Conservation (phyloP, 2,329 filamentous ascomycete genomes). For the Neofusicoccum kwambonambiense region DNA sequence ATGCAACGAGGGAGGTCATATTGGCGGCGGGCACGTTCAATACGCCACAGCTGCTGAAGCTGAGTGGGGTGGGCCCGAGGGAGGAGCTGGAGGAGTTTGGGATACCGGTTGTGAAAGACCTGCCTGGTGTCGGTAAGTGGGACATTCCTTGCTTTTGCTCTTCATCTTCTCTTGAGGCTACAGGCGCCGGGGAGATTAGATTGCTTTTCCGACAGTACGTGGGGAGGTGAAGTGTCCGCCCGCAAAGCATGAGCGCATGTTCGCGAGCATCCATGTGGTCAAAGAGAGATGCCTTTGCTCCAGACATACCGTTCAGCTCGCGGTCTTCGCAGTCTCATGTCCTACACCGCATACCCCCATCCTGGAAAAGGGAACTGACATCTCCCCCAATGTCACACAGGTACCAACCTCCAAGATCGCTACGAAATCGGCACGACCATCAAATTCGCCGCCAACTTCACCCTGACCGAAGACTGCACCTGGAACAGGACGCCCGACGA, state of each 20-base stretch:
- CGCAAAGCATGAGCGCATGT: no score
- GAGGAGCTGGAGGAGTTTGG: conserved; percentile 52
- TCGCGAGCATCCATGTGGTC: no score
- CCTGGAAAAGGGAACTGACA: neutral
- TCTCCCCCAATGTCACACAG: conserved; percentile 16
- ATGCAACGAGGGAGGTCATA: conserved; percentile 47
- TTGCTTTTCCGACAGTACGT: no score
- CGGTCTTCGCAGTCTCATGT: no score
- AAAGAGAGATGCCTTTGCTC: no score
- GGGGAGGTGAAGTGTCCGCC: no score
- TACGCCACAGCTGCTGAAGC: conserved; percentile 63
- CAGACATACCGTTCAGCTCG: no score
- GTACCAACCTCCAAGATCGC: conserved; percentile 62
- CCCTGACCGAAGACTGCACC: conserved; percentile 32
- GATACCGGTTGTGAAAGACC: conserved; percentile 55
- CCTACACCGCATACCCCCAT: no score
- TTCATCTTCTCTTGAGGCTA: neutral
- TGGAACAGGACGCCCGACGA: conserved; percentile 35
- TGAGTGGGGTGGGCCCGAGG: conserved; percentile 60
- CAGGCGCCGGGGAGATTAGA: neutral
- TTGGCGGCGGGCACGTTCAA: conserved; percentile 57
- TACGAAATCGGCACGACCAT: conserved; percentile 55
- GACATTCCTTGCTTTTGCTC: neutral
- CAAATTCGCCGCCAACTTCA: conserved; percentile 38
- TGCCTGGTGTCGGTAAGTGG: conserved; percentile 57